These are phyloP conservation scores for Nakazawaea ernobii DNA, from an alignment of 805 yeast genomes.

Conservation along the genomic window DNA sequence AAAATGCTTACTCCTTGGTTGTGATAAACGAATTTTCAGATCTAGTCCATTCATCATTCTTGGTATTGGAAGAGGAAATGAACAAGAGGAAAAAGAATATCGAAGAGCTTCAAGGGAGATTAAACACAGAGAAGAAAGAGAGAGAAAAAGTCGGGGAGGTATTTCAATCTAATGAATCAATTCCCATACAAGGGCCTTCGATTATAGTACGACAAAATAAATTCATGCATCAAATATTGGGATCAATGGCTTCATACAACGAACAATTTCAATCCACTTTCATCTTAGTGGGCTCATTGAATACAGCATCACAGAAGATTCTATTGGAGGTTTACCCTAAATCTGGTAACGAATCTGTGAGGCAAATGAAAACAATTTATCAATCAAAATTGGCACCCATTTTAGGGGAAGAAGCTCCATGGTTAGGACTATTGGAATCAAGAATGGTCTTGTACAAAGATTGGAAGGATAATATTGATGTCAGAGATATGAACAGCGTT, in stretches of 20 bases:
- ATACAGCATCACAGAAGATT: slow-evolving; percentile 1
- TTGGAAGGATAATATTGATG: slow-evolving; percentile 1
- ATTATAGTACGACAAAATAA: slow-evolving; percentile 8
- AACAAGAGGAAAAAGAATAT: neutral
- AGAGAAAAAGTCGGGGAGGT: slow-evolving; percentile 3
- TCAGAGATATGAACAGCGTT: neutral
- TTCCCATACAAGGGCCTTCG: slow-evolving; percentile 1
- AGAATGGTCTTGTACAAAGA: slow-evolving; percentile 7
- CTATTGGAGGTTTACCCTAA: neutral
- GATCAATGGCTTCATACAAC: neutral
- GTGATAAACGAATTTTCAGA: slow-evolving; percentile 10
- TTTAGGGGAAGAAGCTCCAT: slow-evolving; percentile 9
- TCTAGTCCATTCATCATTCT: slow-evolving; percentile 4
- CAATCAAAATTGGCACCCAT: slow-evolving; percentile 6
- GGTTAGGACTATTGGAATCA: slow-evolving; percentile 7
- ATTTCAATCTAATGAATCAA: neutral
- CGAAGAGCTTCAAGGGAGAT: neutral
- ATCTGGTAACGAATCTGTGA: neutral
- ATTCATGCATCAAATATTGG: slow-evolving; percentile 5
- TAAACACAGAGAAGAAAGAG: slow-evolving; percentile 1
- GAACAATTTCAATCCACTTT: neutral
- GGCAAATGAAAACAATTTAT: slow-evolving; percentile 1
- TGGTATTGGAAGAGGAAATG: slow-evolving; percentile 2
- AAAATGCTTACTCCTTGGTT: neutral
- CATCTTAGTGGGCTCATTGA: slow-evolving; percentile 6